These are phyloP conservation scores for Orobanche coerulescens DNA, from an alignment of 257 asterid genomes.

Conservation along the genomic window DNA sequence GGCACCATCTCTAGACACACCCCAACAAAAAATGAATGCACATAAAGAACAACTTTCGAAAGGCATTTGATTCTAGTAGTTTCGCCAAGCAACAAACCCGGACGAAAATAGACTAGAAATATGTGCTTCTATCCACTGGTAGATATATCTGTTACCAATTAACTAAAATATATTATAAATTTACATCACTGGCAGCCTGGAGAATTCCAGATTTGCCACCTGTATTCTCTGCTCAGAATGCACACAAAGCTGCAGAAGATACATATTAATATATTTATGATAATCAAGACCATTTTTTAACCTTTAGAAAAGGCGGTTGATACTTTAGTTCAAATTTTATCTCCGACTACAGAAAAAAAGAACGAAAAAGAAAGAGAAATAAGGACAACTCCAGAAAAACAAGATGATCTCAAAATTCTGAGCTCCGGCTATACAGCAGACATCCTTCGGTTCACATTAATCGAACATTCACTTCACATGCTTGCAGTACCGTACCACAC, in stretches of 20 bases:
- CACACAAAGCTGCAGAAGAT: neutral
- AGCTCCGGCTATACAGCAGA: neutral
- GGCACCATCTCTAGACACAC: neutral
- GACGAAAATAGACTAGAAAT: neutral
- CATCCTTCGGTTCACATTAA: constrained; percentile 5
- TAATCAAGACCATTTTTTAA: neutral
- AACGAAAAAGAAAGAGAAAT: too few species aligned
- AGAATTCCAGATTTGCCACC: neutral
- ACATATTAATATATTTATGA: neutral
- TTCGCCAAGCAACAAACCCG: constrained; percentile 10
- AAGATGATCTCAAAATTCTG: neutral
- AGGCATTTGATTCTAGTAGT: neutral
- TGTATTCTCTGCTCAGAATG: neutral
- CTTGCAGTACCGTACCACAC: neutral
- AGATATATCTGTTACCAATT: neutral
- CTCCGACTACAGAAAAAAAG: too few species aligned
- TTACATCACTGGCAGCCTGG: neutral
- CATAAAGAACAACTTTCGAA: too few species aligned
- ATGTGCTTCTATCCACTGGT: neutral
- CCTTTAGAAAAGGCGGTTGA: neutral
- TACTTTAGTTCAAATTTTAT: neutral
- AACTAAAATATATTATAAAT: neutral
- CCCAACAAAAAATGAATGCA: too few species aligned
- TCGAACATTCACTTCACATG: neutral
- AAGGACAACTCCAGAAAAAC: neutral